Evolutionary conservation across 352 stramenopile genomes (phyloP).

Genomic region (Phytophthora fragariae): DNA sequence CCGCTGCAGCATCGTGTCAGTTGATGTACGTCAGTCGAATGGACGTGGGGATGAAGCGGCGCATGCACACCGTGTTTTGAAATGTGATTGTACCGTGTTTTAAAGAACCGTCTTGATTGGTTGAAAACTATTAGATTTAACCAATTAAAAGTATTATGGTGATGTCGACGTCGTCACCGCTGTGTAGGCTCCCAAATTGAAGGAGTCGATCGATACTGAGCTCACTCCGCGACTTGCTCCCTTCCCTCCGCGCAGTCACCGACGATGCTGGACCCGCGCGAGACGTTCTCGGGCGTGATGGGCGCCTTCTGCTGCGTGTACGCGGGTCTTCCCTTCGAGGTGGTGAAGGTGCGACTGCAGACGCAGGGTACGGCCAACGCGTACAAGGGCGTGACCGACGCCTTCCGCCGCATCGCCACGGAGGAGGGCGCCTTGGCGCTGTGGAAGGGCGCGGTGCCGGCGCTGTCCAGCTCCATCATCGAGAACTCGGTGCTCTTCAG

Average conservation of each 20-base stretch:
- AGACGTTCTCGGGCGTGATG: constrained; percentile 79
- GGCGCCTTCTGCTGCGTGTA: constrained; percentile 88
- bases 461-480: constrained; percentile 88
- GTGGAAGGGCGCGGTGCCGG: constrained; percentile 90
- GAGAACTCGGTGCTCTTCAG: constrained; percentile 93
- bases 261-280: constrained; percentile 75
- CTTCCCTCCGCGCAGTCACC: background rate
- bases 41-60: background rate
- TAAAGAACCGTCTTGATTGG: background rate
- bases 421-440: constrained; percentile 79
- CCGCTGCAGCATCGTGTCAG: constrained; percentile 1
- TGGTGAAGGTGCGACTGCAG: constrained; percentile 88
- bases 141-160: background rate
- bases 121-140: background rate
- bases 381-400: constrained; percentile 73
- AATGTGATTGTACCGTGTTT: background rate
- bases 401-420: constrained; percentile 73
- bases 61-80: no score
- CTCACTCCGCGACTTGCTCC: constrained; percentile 8
- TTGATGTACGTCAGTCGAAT: constrained; percentile 1
- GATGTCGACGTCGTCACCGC: constrained; percentile 16
- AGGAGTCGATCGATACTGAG: background rate
- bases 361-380: constrained; percentile 68
- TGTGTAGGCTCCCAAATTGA: constrained; percentile 21
- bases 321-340: constrained; percentile 87